Evolutionary conservation across 2,329 filamentous ascomycete species (phyloP), one percentile per base, ranked within the genome.

Genomic region (Didymella lethalis): DNA sequence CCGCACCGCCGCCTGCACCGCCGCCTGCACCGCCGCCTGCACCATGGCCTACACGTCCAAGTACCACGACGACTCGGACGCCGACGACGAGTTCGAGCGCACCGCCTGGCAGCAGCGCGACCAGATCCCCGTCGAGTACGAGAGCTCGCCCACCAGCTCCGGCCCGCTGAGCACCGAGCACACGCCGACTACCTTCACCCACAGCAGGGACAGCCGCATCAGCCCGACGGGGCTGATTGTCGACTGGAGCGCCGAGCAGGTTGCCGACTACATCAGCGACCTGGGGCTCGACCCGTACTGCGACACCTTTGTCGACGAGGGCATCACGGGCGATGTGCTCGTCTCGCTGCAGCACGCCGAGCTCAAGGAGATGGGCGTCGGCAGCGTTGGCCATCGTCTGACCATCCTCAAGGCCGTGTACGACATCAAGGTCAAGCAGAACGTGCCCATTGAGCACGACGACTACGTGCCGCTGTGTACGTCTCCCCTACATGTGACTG

Each of bases 381-480:
- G 84, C 63, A 98, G 94, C 79, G 92, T 97, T 47, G 95, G 95
- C 40, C 95, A 99, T 80, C 89, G 95, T 60, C 83, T 99, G 70
- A 96, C 93, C 23, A 96, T 99, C 57, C 84, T 99, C 58, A 98
- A 97, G 81, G 93, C 89, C 70, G 93, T 98, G 54, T 98, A 97
- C 80, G 93, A 98, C 73, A 89, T 95, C 73, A 99, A 99, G 81
- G 90, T 94, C 76, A 92, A 92, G 64, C 93, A 97, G 73, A 93
- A 96, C 70, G 87, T 98, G 60, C 90, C 92, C 16, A 86, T 97
- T 69, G 94, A 98, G 74, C 89, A 90, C 62, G 94, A 97, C 71
- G 92, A 98, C 77, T 99, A 97, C 76, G 86, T 97, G 50, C 95
- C 95, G 36, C 83, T 95, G 49, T 95, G 93, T 97, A 88, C 70